Percentiles rank a stretch among this genome's conserved stretches.
Conservation (phyloP, 768 basidiomycete species). For the Rhodocollybia butyracea region DNA sequence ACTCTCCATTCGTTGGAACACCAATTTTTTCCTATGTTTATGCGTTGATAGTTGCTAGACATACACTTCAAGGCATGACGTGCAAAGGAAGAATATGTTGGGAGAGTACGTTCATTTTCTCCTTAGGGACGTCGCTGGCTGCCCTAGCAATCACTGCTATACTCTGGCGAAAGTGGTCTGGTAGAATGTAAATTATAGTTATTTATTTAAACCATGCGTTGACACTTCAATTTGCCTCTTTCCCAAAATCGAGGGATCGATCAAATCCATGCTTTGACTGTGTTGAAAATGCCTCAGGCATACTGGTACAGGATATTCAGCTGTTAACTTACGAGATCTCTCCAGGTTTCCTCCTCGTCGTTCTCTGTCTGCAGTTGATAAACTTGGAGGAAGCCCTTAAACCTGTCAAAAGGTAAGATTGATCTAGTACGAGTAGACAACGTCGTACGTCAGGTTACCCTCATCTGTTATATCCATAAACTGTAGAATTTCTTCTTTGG, state of each 20-base stretch:
- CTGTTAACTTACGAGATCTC: conserved; percentile 56
- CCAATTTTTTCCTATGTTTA: conserved; percentile 78
- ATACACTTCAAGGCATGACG: conserved; percentile 37
- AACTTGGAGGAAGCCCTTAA: conserved; percentile 79
- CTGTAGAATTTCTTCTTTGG: conserved; percentile 73
- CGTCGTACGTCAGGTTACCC: conserved; percentile 60
- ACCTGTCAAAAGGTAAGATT: conserved; percentile 32
- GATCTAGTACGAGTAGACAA: neutral
- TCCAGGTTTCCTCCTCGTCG: conserved; percentile 84
- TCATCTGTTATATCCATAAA: conserved; percentile 74
- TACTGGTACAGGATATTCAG: neutral
- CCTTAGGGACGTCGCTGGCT: conserved; percentile 36
- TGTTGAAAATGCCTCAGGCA: neutral
- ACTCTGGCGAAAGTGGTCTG: conserved; percentile 66
- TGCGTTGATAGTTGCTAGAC: conserved; percentile 59
- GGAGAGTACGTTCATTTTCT: conserved; percentile 60
- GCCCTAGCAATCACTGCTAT: conserved; percentile 43
- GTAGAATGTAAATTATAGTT: conserved; percentile 37
- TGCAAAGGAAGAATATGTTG: conserved; percentile 66
- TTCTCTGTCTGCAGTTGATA: conserved; percentile 85
- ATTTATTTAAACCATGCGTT: neutral
- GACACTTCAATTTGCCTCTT: neutral
- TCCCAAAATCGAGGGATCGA: neutral
- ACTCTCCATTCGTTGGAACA: conserved; percentile 74
- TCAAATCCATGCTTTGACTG: conserved; percentile 5